phyloP scores from a whole-genome alignment of 176 grass and related monocot species.

The Cenchrus purpureus region DNA sequence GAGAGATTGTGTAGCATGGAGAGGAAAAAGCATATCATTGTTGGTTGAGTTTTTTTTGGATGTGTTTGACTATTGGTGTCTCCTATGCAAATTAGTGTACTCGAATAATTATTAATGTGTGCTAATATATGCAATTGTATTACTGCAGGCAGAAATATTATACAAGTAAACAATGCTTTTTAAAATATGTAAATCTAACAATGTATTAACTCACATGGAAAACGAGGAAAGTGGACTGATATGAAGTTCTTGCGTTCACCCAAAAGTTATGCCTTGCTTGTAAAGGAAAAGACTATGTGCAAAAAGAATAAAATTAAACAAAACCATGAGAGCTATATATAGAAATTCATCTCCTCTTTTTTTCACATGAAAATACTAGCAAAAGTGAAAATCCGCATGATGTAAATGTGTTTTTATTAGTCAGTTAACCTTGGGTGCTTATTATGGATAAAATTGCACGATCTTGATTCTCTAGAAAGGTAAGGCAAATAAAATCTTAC shows the following conservation, averaged over 20 bases:
- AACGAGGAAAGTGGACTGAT: not conserved
- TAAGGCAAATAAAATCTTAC: not conserved
- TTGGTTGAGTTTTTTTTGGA: no score
- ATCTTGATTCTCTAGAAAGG: not conserved
- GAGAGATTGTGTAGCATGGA: no score
- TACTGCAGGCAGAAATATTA: no score
- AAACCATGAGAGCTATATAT: not conserved
- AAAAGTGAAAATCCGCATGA: not conserved
- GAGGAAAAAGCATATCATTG: no score
- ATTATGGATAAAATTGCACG: not conserved
- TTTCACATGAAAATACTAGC: not conserved
- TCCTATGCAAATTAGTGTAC: no score
- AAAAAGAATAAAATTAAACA: not conserved
- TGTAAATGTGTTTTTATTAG: not conserved
- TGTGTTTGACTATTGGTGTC: no score
- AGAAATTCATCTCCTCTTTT: not conserved
- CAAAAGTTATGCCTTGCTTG: not conserved
- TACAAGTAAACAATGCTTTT: no score
- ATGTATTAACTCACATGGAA: no score
- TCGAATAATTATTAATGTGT: no score
- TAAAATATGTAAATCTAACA: no score
- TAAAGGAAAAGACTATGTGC: not conserved
- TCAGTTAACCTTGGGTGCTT: not conserved
- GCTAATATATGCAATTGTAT: no score
- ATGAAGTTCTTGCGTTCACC: not conserved